Conservation (phyloP, 169 alveolate species). For the Eimeria brunetti region DNA sequence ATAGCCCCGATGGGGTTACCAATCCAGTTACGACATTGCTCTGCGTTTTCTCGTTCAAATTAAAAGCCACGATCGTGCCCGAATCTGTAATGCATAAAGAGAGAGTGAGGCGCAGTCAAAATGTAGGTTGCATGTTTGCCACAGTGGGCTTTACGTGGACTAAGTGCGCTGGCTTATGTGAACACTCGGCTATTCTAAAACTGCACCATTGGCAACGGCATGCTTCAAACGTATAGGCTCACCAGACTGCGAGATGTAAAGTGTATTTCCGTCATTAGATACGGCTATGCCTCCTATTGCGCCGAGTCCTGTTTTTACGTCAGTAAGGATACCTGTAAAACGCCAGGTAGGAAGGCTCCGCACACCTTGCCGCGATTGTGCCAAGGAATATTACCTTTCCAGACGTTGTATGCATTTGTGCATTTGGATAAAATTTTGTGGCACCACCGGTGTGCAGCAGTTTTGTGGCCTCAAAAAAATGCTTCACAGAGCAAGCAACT, state of each 20-base stretch:
- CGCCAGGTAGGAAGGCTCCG: not conserved
- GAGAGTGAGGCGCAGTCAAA: not conserved
- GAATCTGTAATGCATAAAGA: not conserved
- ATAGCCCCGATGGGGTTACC: slow-evolving; percentile 21
- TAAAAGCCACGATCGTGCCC: not conserved
- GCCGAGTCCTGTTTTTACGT: not conserved
- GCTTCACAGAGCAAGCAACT: not conserved
- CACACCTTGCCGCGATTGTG: not conserved
- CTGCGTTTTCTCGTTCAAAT: not conserved
- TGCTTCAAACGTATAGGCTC: not conserved
- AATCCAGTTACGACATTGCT: not conserved
- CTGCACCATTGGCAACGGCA: not conserved
- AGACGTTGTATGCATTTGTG: not conserved
- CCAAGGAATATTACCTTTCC: not conserved
- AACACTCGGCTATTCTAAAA: not conserved
- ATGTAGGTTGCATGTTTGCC: not conserved
- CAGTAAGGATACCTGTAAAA: slow-evolving; percentile 12
- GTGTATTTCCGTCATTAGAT: slow-evolving; percentile 26
- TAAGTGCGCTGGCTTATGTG: not conserved
- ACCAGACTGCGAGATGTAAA: slow-evolving; percentile 5
- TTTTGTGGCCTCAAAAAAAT: not conserved
- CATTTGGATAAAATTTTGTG: not conserved
- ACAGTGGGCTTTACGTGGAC: not conserved
- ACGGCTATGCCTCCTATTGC: not conserved
- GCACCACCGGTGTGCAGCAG: not conserved